Conservation (phyloP, 108 stramenopile species). For the Skeletonema menzelii region DNA sequence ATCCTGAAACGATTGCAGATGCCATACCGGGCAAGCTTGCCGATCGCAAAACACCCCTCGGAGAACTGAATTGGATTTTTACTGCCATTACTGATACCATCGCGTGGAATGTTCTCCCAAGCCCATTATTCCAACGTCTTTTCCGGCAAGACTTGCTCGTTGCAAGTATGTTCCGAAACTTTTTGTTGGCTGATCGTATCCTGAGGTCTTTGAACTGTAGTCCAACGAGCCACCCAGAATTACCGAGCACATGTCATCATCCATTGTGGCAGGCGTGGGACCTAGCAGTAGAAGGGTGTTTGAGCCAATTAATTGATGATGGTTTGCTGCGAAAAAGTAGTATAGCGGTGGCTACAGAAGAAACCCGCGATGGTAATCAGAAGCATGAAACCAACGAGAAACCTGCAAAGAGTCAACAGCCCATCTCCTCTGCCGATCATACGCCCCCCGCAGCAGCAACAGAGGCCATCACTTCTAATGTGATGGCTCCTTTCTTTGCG, state of each 20-base stretch:
- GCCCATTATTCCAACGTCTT: conserved; percentile 91
- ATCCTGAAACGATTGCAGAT: conserved; percentile 71
- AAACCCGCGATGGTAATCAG: neutral
- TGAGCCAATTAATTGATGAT: conserved; percentile 77
- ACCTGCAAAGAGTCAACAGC: neutral
- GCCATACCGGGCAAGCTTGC: conserved; percentile 89
- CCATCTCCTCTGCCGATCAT: neutral
- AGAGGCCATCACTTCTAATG: conserved; percentile 10
- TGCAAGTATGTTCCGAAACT: conserved; percentile 97
- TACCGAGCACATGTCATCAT: conserved; percentile 93
- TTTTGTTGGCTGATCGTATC: conserved; percentile 97
- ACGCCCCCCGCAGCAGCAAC: neutral
- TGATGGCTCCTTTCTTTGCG: conserved; percentile 91
- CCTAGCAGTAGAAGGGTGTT: conserved; percentile 94
- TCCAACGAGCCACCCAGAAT: conserved; percentile 86
- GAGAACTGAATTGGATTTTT: conserved; percentile 99
- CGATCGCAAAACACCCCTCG: conserved; percentile 91
- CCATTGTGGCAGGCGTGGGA: conserved; percentile 99
- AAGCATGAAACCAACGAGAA: neutral
- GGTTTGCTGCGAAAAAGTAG: conserved; percentile 38
- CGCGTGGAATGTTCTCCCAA: conserved; percentile 98
- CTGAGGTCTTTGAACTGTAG: conserved; percentile 89
- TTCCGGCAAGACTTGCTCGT: conserved; percentile 95
- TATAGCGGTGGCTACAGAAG: conserved; percentile 1
- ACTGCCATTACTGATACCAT: conserved; percentile 99